Conservation (phyloP, 2,329 filamentous ascomycete species). For the Fusarium miscanthi region DNA sequence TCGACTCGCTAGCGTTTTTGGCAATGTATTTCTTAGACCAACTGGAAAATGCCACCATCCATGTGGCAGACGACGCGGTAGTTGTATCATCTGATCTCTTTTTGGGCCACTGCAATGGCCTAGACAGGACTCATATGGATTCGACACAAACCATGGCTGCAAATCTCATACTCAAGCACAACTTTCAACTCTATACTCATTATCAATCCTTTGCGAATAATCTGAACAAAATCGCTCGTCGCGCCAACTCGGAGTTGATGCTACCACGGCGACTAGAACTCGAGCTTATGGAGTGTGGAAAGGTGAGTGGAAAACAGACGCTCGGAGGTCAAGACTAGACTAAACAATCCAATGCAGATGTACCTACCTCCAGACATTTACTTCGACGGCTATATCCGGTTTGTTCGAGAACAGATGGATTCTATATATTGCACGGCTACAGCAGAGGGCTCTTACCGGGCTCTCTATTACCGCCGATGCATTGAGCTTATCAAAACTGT, state of each 20-base stretch:
- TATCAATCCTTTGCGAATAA: constrained; percentile 47
- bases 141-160: constrained; percentile 52
- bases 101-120: constrained; percentile 53
- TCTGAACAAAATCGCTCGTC: constrained; percentile 52
- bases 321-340: neutral
- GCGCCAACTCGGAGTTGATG: constrained; percentile 48
- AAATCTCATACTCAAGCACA: constrained; percentile 50
- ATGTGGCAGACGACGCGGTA: constrained; percentile 43
- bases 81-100: constrained; percentile 56
- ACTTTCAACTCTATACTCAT: constrained; percentile 51
- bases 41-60: constrained; percentile 58
- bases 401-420: constrained; percentile 57
- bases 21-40: constrained; percentile 64
- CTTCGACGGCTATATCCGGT: constrained; percentile 56
- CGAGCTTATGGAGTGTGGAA: constrained; percentile 62
- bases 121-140: constrained; percentile 39
- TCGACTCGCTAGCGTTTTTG: constrained; percentile 55
- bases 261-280: constrained; percentile 62
- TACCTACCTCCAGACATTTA: constrained; percentile 51
- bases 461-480: constrained; percentile 56
- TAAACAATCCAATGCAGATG: constrained; percentile 48
- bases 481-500: constrained; percentile 56
- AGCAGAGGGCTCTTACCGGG: constrained; percentile 46
- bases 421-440: constrained; percentile 53
- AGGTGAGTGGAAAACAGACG: constrained; percentile 50